Evolutionary conservation across 441 rosid species (phyloP).

Genomic region (Euphorbia corollata): DNA sequence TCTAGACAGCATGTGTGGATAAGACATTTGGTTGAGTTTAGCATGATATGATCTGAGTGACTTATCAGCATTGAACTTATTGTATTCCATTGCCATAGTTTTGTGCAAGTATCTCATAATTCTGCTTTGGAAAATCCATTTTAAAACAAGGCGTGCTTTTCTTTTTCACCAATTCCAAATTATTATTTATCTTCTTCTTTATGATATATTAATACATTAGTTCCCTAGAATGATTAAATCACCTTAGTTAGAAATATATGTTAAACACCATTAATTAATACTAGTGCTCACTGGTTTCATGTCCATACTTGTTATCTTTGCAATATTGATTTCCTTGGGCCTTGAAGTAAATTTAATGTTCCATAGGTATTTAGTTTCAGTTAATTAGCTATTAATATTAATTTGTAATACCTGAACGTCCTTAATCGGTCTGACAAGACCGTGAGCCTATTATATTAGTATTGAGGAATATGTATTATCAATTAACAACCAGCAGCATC

Average conservation of each 20-base stretch:
- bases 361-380: background rate
- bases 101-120: background rate
- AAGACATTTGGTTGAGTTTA: background rate
- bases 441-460: background rate
- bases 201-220: background rate
- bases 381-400: background rate
- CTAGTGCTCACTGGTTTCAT: background rate
- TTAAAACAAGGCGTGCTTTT: background rate
- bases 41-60: background rate
- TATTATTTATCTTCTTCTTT: background rate
- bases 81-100: background rate
- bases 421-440: background rate
- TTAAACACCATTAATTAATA: background rate
- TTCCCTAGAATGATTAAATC: background rate
- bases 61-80: background rate
- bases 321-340: background rate
- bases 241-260: background rate
- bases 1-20: background rate
- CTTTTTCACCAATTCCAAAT: background rate
- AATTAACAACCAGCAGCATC: background rate
- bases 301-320: background rate
- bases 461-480: background rate
- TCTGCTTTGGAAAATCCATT: background rate
- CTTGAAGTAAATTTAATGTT: background rate
- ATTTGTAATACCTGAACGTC: background rate